Base-by-base conservation (phyloP, 176 grass and related monocot genomes). In the Alloteropsis semialata region DNA sequence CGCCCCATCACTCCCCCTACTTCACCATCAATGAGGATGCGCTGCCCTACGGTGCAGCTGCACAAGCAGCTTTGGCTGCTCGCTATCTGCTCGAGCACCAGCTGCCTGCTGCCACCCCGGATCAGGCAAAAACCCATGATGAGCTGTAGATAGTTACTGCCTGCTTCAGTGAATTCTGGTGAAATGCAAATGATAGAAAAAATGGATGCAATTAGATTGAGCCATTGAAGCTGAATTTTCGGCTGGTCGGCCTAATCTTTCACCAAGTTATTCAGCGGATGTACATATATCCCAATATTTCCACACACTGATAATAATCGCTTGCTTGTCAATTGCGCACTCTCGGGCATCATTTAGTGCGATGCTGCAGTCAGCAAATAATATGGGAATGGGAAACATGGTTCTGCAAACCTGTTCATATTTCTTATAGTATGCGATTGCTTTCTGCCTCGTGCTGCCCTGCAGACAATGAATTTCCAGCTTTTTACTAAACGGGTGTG, bases 11-110 rank as follows among this genome's bases (percentile, higher is more conserved):
- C 72, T 92, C 90, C 7, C 92, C 95, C 25, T 93, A 87, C 50
- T 98, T 91, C 66, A 93, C 86, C 49, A 56, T 98, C 70, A 92
- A 98, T 37, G 95, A 98, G 69, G 90, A 78, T 1, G 51, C 75
- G 6, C 81, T 98, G 5, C 86, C 95, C 2, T 94, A 94, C 13
- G 95, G 95, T 4, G 90, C 92, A 25, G 88, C 92, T 34, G 75
- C 92, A 69, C 92, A 98, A 36, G 95, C 90, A 3, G 89, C 95
- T 0, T 72, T 98, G 61, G 92, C 90, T 39, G 69, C 79, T 61
- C 81, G 73, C 42, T 98, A 94, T 84, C 87, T 98, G 70, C 63
- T 75, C 24, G 92, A 94, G 84, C 87, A 88, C 74, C 75, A 84
- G 38, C 30, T 21, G 32, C 27, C 46, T 34, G 14, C 63, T 55